phyloP scores from a whole-genome alignment of 305 asterid species.

The Fraxinus platypoda region DNA sequence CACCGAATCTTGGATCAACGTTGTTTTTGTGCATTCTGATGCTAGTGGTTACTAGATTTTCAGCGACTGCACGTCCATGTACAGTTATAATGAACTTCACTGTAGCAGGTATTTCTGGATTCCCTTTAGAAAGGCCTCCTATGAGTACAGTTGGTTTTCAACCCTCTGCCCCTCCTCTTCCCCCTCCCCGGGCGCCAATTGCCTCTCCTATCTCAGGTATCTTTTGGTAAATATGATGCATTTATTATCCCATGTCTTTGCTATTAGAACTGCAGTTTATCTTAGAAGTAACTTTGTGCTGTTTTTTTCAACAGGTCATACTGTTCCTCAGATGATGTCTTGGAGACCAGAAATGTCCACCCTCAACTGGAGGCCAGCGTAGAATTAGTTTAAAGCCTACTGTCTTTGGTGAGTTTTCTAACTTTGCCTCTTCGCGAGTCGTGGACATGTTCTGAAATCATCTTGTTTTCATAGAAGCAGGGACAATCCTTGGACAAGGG shows the following conservation, averaged over 20 bases:
- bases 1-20: background rate
- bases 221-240: conserved; percentile 14
- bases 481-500: background rate
- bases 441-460: background rate
- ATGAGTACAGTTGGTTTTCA: conserved; percentile 47
- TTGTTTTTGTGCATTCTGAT: conserved; percentile 5
- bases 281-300: conserved; percentile 8
- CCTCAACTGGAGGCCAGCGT: conserved; percentile 70
- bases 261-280: conserved; percentile 2
- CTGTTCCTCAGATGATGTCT: conserved; percentile 45
- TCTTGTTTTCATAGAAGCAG: background rate
- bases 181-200: conserved; percentile 28
- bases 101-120: conserved; percentile 64
- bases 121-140: conserved; percentile 65
- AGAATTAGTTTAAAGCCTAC: conserved; percentile 25
- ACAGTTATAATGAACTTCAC: conserved; percentile 20
- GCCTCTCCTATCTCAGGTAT: conserved; percentile 57
- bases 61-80: conserved; percentile 10
- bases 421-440: background rate
- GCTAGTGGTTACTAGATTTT: background rate
- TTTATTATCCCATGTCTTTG: background rate
- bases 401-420: conserved; percentile 35
- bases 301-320: conserved; percentile 50
- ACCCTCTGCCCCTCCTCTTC: conserved; percentile 45
- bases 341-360: conserved; percentile 63